These are phyloP conservation scores for Rubia yunnanensis DNA, from an alignment of 257 asterid genomes.

Conservation along the genomic window DNA sequence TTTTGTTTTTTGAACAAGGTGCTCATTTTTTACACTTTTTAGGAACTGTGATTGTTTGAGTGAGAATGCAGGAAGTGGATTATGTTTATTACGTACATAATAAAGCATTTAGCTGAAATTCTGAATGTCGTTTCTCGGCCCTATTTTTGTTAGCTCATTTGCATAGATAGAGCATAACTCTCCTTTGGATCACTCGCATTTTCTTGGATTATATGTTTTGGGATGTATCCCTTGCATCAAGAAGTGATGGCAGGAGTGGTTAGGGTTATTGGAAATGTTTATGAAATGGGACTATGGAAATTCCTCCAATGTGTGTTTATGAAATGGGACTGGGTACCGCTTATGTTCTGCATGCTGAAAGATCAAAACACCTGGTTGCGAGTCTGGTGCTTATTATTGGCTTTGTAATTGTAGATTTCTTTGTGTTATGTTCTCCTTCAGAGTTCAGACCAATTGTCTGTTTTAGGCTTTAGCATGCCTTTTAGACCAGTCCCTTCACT, in stretches of 20 bases:
- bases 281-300: no score
- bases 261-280: neutral
- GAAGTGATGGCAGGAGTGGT: neutral
- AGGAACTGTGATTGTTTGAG: neutral
- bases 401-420: neutral
- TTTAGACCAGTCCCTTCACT: neutral
- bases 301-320: neutral
- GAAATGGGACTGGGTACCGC: neutral
- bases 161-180: neutral
- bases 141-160: neutral
- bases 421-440: neutral
- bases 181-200: neutral
- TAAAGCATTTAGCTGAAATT: neutral
- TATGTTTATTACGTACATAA: neutral
- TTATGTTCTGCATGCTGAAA: neutral
- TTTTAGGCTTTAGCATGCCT: neutral
- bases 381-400: neutral
- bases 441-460: neutral
- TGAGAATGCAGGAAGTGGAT: neutral
- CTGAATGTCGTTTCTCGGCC: neutral
- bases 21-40: neutral
- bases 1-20: neutral
- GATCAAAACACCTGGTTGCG: neutral
- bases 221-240: neutral
- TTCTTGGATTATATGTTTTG: neutral